phyloP scores from a whole-genome alignment of 176 grass and related monocot species.

The Aegilops sharonensis region DNA sequence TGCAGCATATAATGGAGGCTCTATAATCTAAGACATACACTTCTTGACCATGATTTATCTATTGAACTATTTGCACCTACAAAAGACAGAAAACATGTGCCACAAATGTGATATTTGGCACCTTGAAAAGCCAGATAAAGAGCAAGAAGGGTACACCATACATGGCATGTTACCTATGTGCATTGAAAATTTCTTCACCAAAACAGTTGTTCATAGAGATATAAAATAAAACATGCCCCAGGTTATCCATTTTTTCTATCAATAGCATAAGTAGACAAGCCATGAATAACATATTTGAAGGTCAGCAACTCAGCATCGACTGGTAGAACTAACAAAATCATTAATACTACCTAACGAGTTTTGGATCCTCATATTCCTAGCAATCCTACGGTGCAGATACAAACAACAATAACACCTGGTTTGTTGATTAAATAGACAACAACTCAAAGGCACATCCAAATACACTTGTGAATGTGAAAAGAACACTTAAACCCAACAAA shows the following conservation, averaged over 20 bases:
- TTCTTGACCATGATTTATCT: not conserved
- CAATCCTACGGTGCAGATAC: not conserved
- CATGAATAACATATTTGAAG: not conserved
- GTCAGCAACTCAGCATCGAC: not conserved
- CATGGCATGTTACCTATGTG: not conserved
- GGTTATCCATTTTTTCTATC: not conserved
- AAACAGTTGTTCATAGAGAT: not conserved
- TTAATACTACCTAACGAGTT: not conserved
- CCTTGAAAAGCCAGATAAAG: not conserved
- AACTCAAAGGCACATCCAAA: not conserved
- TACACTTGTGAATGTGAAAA: not conserved
- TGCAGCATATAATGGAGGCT: slow-evolving; percentile 76
- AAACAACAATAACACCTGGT: not conserved
- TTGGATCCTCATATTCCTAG: not conserved
- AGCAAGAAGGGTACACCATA: not conserved
- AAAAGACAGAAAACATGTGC: slow-evolving; percentile 1
- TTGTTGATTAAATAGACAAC: not conserved
- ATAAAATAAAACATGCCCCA: not conserved
- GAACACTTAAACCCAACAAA: not conserved
- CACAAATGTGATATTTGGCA: not conserved
- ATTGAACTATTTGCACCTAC: slow-evolving; percentile 96
- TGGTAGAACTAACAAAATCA: not conserved
- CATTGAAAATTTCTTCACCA: not conserved
- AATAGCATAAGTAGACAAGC: not conserved
- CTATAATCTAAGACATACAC: slow-evolving; percentile 98